Evolutionary conservation across 352 stramenopile genomes (phyloP), one percentile per base, ranked within the genome.

Genomic region (Peronospora farinosa): DNA sequence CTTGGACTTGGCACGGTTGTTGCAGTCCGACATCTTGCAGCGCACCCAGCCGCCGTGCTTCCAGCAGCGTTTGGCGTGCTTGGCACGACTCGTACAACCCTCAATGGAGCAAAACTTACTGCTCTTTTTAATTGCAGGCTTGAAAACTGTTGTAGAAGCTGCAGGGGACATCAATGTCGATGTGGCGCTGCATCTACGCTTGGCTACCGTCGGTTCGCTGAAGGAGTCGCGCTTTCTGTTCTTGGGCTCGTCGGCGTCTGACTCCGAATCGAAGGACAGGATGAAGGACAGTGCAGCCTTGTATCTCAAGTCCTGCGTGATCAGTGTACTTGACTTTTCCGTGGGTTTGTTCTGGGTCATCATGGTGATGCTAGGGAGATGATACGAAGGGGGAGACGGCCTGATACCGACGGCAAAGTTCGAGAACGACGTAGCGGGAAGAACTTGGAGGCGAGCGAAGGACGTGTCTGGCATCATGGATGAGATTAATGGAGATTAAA

Each of bases 1-100:
- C 45, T 79, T 77, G 41, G 67, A 79, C 73, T 84, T 84, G 58
- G 73, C 73, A 17, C 73, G 70, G 43, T 87, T 87, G 31, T 58
- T 66, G 57, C 78, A 89, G 16, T 78, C 72, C 6, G 60, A 6
- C 13, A 80, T 55, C 40, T 78, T 85, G 61, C 77, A 88, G 30
- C 67, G 64, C 35, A 82, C 67, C 42, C 59, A 81, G 15, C 73
- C 73, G 39, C 73, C 73, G 47, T 85, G 74, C 23, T 72, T 71
- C 74, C 74, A 85, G 61, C 74, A 85, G 30, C 64, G 65, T 16
- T 72, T 71, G 28, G 69, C 62, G 44, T 83, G 70, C 37, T 85
- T 85, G 44, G 65, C 67, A 31, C 69, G 57, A 40, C 66, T 72
- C 7, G 48, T 64, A 51, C 67, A 79, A 31, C 64, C 67, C 36